phyloP scores from a whole-genome alignment of 129 eudicot species.

The Centella asiatica region DNA sequence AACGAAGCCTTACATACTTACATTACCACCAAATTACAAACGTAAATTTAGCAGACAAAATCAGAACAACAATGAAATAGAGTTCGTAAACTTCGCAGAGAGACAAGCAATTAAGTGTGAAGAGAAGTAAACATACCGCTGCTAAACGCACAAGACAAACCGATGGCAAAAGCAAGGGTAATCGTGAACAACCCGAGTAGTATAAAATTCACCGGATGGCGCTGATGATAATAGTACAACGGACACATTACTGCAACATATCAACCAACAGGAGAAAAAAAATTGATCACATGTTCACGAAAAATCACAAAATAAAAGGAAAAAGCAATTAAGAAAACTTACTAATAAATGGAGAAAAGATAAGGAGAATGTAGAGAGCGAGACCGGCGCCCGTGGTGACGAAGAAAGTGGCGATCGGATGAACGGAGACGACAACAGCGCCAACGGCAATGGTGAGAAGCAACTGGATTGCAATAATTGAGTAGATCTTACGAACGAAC shows the following conservation, averaged over 20 bases:
- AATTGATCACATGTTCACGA: neutral
- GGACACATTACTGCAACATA: conserved; percentile 55
- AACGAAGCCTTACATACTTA: too few species aligned
- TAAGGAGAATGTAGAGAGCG: conserved; percentile 43
- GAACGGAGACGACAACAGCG: conserved; percentile 48
- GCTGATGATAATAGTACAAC: conserved; percentile 61
- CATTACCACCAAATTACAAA: too few species aligned
- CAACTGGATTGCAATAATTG: conserved; percentile 53
- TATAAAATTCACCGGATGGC: conserved; percentile 63
- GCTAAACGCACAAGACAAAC: conserved; percentile 67
- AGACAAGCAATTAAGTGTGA: too few species aligned
- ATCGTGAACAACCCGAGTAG: conserved; percentile 70
- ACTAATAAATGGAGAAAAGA: conserved; percentile 65
- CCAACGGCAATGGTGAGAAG: conserved; percentile 70
- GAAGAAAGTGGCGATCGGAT: conserved; percentile 42
- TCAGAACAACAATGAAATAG: too few species aligned
- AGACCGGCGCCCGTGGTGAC: conserved; percentile 53
- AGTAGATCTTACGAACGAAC: conserved; percentile 61
- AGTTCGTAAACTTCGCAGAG: too few species aligned
- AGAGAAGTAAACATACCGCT: conserved; percentile 43
- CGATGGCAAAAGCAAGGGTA: conserved; percentile 54
- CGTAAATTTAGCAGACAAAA: too few species aligned
- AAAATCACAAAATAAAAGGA: neutral
- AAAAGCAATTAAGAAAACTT: conserved; percentile 3
- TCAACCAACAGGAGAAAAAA: neutral